Evolutionary conservation across 495 filamentous ascomycete species (phyloP).

Genomic region (Chaetomium fimeti): DNA sequence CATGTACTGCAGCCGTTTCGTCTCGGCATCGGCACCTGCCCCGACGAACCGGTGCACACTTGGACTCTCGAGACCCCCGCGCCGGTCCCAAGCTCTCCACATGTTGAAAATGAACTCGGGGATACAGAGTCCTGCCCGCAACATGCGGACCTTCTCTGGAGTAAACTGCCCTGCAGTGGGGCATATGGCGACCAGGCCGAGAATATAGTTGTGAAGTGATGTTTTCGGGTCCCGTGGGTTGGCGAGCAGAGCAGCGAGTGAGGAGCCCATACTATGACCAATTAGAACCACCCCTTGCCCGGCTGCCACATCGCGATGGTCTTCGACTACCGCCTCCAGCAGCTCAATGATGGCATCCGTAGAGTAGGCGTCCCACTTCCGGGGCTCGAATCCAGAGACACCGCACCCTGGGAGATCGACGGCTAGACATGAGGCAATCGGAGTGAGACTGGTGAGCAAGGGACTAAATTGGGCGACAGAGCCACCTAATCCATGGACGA

Average conservation of each 20-base stretch:
- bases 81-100: slow-evolving; percentile 75
- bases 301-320: slow-evolving; percentile 62
- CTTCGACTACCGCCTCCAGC: slow-evolving; percentile 67
- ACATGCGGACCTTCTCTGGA: slow-evolving; percentile 49
- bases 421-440: slow-evolving; percentile 82
- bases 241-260: slow-evolving; percentile 70
- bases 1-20: slow-evolving; percentile 71
- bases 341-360: slow-evolving; percentile 73
- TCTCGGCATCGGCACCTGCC: slow-evolving; percentile 65
- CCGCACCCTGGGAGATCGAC: slow-evolving; percentile 92
- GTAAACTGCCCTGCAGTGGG: slow-evolving; percentile 64
- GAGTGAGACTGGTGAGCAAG: slow-evolving; percentile 75
- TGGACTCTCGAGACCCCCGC: slow-evolving; percentile 71
- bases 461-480: slow-evolving; percentile 85
- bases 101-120: slow-evolving; percentile 73
- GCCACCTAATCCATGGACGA: slow-evolving; percentile 88
- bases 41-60: slow-evolving; percentile 83
- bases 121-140: slow-evolving; percentile 60
- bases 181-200: slow-evolving; percentile 78
- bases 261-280: slow-evolving; percentile 86
- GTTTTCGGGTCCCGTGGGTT: slow-evolving; percentile 52
- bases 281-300: slow-evolving; percentile 76
- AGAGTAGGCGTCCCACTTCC: slow-evolving; percentile 74
- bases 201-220: slow-evolving; percentile 59
- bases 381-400: slow-evolving; percentile 66